Evolutionary conservation across 129 eudicot species (phyloP).

Genomic region (Rutidosis leptorrhynchoides): DNA sequence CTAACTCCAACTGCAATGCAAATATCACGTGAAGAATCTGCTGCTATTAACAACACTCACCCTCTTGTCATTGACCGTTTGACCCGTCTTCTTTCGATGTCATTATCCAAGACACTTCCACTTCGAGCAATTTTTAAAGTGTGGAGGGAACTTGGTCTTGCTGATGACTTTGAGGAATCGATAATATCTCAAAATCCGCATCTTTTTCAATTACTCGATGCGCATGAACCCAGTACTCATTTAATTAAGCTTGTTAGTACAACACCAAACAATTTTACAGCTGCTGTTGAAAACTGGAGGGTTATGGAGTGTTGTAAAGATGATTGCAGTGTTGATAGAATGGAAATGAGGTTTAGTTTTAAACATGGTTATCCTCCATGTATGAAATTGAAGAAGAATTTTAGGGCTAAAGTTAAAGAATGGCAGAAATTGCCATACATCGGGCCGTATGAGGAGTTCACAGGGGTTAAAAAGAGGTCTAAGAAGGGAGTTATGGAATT

Average conservation of each 20-base stretch:
- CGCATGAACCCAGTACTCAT: slow-evolving; percentile 74
- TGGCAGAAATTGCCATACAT: slow-evolving; percentile 73
- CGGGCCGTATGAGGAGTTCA: slow-evolving; percentile 79
- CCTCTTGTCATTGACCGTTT: slow-evolving; percentile 58
- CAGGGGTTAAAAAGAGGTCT: slow-evolving; percentile 39
- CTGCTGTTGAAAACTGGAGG: slow-evolving; percentile 84
- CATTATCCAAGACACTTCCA: slow-evolving; percentile 58
- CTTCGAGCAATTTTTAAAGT: slow-evolving; percentile 82
- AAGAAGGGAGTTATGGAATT: slow-evolving; percentile 49
- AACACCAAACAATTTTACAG: slow-evolving; percentile 28
- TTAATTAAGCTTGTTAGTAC: slow-evolving; percentile 45
- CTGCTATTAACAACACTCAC: slow-evolving; percentile 44
- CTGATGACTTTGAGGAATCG: slow-evolving; percentile 85
- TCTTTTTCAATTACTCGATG: slow-evolving; percentile 58
- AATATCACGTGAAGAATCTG: slow-evolving; percentile 45
- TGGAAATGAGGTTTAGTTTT: slow-evolving; percentile 58
- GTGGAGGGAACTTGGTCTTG: slow-evolving; percentile 85
- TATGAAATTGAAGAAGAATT: slow-evolving; percentile 66
- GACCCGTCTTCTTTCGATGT: slow-evolving; percentile 75
- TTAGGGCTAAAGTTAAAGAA: slow-evolving; percentile 70
- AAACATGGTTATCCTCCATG: slow-evolving; percentile 82
- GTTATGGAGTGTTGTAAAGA: slow-evolving; percentile 77
- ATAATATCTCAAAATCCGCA: slow-evolving; percentile 46
- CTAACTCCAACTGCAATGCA: slow-evolving; percentile 50
- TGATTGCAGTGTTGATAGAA: slow-evolving; percentile 56